A percentile compares a stretch with the other conserved stretches of the same genome.
Evolutionary conservation across 306 rosid genomes (phyloP).

Genomic region (Rosa multiflora): DNA sequence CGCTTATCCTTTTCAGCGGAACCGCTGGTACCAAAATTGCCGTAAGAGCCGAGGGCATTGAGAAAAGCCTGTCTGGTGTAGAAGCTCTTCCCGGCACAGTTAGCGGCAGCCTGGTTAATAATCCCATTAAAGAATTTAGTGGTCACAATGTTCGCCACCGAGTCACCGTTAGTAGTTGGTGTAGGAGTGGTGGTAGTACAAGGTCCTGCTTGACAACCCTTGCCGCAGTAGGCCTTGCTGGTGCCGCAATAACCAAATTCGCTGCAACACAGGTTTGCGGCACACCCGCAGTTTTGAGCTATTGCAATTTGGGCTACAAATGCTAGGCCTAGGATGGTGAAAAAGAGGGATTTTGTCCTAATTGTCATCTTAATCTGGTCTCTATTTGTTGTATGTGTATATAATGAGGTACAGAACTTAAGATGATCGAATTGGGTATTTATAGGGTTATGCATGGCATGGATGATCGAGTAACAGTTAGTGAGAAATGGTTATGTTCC

Average conservation of each 20-base stretch:
- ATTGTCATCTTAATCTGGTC: neutral
- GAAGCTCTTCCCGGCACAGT: constrained; percentile 31
- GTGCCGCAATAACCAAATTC: constrained; percentile 25
- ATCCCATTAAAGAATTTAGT: constrained; percentile 23
- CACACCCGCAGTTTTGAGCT: constrained; percentile 26
- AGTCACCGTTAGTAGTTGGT: neutral
- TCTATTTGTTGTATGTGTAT: neutral
- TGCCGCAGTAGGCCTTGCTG: constrained; percentile 14
- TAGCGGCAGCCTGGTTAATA: constrained; percentile 13
- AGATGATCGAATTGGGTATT: neutral
- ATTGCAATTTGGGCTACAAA: neutral
- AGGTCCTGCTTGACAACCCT: constrained; percentile 28
- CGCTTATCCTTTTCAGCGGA: constrained; percentile 26
- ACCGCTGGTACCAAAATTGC: constrained; percentile 15
- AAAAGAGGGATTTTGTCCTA: neutral
- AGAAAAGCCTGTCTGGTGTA: constrained; percentile 35
- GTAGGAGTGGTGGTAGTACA: neutral
- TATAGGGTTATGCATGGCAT: neutral
- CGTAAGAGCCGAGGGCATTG: constrained; percentile 14
- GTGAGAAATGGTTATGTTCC: too few relatives aligned
- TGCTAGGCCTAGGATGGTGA: neutral
- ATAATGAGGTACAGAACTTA: neutral
- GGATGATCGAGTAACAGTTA: too few relatives aligned
- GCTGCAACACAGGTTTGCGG: constrained; percentile 26
- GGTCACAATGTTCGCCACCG: constrained; percentile 29